A percentile compares a stretch with the other conserved stretches of the same genome.
phyloP scores from a whole-genome alignment of 768 basidiomycete genomes.

The Daedaleopsis sinensis region DNA sequence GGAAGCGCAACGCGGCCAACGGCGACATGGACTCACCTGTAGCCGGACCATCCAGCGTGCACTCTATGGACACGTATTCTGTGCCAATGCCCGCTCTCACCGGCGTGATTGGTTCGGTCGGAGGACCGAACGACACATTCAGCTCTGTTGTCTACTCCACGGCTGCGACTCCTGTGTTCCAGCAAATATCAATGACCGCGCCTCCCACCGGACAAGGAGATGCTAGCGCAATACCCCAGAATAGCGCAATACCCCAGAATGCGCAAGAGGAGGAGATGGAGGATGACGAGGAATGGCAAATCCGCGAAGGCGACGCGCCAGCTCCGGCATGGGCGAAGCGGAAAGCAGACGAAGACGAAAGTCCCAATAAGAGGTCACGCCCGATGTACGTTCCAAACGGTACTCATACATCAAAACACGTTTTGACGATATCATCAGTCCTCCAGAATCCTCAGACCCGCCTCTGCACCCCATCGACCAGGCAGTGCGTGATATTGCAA shows the following conservation, averaged over 20 bases:
- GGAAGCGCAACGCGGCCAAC: slow-evolving; percentile 16
- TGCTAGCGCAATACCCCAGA: slow-evolving; percentile 39
- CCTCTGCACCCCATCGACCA: slow-evolving; percentile 67
- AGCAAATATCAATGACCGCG: slow-evolving; percentile 15
- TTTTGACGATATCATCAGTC: slow-evolving; percentile 1
- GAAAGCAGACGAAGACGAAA: slow-evolving; percentile 44
- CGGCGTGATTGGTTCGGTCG: slow-evolving; percentile 17
- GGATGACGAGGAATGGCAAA: slow-evolving; percentile 69
- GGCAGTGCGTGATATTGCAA: slow-evolving; percentile 65
- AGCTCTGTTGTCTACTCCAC: slow-evolving; percentile 13
- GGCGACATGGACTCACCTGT: slow-evolving; percentile 12
- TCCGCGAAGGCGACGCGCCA: slow-evolving; percentile 59
- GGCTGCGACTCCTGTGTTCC: slow-evolving; percentile 14
- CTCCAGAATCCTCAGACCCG: slow-evolving; percentile 1
- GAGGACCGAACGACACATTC: slow-evolving; percentile 14
- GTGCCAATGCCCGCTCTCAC: slow-evolving; percentile 17
- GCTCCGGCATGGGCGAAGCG: slow-evolving; percentile 75
- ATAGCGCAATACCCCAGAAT: slow-evolving; percentile 48
- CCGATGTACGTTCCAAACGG: slow-evolving; percentile 37
- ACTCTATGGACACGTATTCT: slow-evolving; percentile 21
- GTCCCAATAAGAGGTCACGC: slow-evolving; percentile 47
- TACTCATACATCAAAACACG: neutral
- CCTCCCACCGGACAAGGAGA: slow-evolving; percentile 30
- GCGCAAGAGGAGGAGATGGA: slow-evolving; percentile 72
- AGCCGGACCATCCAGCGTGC: slow-evolving; percentile 1